Evolutionary conservation across 2,329 filamentous ascomycete species (phyloP).

Genomic region (Microcera coccophila): DNA sequence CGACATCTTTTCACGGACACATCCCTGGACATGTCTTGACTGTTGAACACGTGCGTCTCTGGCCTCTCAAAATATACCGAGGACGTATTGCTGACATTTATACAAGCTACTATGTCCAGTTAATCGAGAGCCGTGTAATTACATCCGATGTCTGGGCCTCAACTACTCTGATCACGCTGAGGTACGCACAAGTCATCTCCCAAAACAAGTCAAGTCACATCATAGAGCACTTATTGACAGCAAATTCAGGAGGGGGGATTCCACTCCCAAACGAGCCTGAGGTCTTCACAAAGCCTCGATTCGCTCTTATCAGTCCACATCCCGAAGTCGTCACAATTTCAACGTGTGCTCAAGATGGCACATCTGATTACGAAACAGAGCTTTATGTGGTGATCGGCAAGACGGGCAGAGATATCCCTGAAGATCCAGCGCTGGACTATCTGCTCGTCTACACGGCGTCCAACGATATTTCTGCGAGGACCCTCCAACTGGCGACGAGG

Average conservation of each 20-base stretch:
- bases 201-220: too few relatives aligned
- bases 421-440: slow-evolving; percentile 3
- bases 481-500: slow-evolving; percentile 1
- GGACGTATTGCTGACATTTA: not conserved
- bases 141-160: slow-evolving; percentile 5
- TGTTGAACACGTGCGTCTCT: too few relatives aligned
- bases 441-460: slow-evolving; percentile 5
- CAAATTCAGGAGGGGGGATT: slow-evolving; percentile 3
- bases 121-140: not conserved
- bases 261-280: slow-evolving; percentile 2
- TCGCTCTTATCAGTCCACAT: slow-evolving; percentile 1
- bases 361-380: slow-evolving; percentile 6
- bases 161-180: slow-evolving; percentile 6
- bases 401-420: slow-evolving; percentile 4
- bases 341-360: slow-evolving; percentile 5
- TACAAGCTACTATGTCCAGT: slow-evolving; percentile 2
- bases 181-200: slow-evolving; percentile 2
- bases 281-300: slow-evolving; percentile 5
- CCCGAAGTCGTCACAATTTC: slow-evolving; percentile 2
- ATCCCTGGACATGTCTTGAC: too few relatives aligned
- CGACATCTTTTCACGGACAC: too few relatives aligned
- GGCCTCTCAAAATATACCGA: not conserved
- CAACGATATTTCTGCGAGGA: slow-evolving; percentile 5
- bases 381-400: slow-evolving; percentile 3
- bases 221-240: not conserved